Base-by-base conservation (phyloP, 768 basidiomycete genomes). In the Lactarius hatsudake region DNA sequence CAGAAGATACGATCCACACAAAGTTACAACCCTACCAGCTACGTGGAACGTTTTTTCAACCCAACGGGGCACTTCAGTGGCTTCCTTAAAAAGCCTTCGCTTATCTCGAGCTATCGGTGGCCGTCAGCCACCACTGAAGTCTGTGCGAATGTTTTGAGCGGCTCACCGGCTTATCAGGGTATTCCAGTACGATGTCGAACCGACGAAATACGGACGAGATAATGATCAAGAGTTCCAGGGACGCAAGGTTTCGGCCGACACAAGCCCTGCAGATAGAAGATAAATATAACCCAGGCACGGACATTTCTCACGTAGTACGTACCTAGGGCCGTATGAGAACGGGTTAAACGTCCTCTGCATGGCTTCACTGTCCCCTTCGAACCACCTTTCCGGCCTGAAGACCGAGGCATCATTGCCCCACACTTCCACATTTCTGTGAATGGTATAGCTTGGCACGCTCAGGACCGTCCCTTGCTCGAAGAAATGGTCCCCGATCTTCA, bases 71-170 rank as follows among this genome's bases (percentile, higher is more conserved):
- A 94, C 23, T 77, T 79, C 36, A 90, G 76, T 0, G 93, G 93
- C 79, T 95, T 96, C 71, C 94, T 81, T 68, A 96, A 79, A 79
- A 96, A 96, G 2, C 94, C 94, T 78, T 96, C 94, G 18, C 86
- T 80, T 1, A 88, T 93, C 43, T 85, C 81, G 62, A 95, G 78
- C 88, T 93, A 43, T 32, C 26, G 36, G 43, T 17, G 38, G 32
- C 17, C 17, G 38, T 63, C 23, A 67, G 30, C 40, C 18, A 26
- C 6, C 1, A 13, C 40, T 9, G 34, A 12, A 17, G 2, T 34
- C 10, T 4, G 65, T 20, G 30, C n/a, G 28, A 71, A 57, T 20
- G n/a, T 1, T 34, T 67, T 56, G 42, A 28, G n/a, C 8, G 26
- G 78, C 85, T 65, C 68, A 88, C 90, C 75, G 77, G 78, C 63